phyloP scores from a whole-genome alignment of 352 stramenopile species.

The Phytophthora litchii region DNA sequence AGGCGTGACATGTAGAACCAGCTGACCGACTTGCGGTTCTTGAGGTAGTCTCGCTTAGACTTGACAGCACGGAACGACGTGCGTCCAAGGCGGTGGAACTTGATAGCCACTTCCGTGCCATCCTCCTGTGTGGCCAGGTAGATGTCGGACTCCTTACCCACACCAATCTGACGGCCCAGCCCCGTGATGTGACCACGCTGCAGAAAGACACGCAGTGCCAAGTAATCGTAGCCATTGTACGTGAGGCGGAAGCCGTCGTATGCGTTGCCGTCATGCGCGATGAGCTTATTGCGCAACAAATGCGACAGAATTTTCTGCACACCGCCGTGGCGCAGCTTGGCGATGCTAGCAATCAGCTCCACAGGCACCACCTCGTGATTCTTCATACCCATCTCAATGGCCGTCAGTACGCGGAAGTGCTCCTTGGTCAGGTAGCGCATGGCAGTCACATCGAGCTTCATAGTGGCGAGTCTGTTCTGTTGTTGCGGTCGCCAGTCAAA shows the following conservation, averaged over 20 bases:
- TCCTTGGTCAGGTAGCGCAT: slow-evolving; percentile 94
- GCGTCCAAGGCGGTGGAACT: slow-evolving; percentile 99
- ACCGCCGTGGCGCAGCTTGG: slow-evolving; percentile 97
- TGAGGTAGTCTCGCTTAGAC: slow-evolving; percentile 98
- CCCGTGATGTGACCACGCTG: slow-evolving; percentile 91
- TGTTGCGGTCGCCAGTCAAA: slow-evolving; percentile 34
- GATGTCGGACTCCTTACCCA: slow-evolving; percentile 99
- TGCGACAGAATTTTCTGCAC: slow-evolving; percentile 97
- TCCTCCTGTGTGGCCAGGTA: slow-evolving; percentile 95
- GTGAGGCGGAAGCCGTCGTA: slow-evolving; percentile 99
- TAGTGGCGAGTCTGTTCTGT: slow-evolving; percentile 31
- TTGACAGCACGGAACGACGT: slow-evolving; percentile 98
- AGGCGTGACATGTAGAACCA: slow-evolving; percentile 99
- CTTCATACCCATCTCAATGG: slow-evolving; percentile 99
- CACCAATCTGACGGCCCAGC: slow-evolving; percentile 95
- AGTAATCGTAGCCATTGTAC: slow-evolving; percentile 99
- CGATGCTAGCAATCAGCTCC: slow-evolving; percentile 96
- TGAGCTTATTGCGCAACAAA: slow-evolving; percentile 97
- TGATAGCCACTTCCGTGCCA: slow-evolving; percentile 98
- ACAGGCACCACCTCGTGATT: slow-evolving; percentile 98
- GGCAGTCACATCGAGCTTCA: slow-evolving; percentile 94
- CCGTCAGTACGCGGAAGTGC: slow-evolving; percentile 98
- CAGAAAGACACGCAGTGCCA: slow-evolving; percentile 97
- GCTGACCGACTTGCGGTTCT: slow-evolving; percentile 93
- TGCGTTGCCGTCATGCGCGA: slow-evolving; percentile 96